Percentiles rank a stretch among this genome's conserved stretches.
Conservation (phyloP, 129 eudicot genomes). For the Artemisia argyi region DNA sequence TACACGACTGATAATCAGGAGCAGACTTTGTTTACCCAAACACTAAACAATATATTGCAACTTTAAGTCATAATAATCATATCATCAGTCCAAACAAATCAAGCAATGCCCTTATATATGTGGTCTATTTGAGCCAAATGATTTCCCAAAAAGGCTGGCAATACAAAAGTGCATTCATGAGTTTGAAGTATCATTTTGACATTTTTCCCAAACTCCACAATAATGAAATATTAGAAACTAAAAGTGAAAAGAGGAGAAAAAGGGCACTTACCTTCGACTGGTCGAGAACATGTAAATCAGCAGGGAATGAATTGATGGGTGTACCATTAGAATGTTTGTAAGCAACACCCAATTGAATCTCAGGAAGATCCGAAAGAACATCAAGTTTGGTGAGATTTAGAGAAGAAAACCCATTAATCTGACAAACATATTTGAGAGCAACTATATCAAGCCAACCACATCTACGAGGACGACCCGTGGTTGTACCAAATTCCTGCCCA, state of each 20-base stretch:
- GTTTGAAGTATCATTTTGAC: background rate
- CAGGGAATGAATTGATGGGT: slow-evolving; percentile 72
- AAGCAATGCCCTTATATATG: too few species aligned
- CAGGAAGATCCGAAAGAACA: slow-evolving; percentile 81
- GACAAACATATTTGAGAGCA: slow-evolving; percentile 81
- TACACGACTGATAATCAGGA: too few species aligned
- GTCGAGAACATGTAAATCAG: slow-evolving; percentile 73
- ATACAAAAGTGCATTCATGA: background rate
- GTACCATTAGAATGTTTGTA: slow-evolving; percentile 68
- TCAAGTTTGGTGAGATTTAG: slow-evolving; percentile 92
- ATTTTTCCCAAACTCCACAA: background rate
- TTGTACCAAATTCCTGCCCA: slow-evolving; percentile 96
- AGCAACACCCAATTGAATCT: slow-evolving; percentile 84
- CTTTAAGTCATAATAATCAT: too few species aligned
- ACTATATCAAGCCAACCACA: slow-evolving; percentile 99
- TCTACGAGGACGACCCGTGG: slow-evolving; percentile 99
- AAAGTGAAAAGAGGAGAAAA: slow-evolving; percentile 6
- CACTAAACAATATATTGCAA: too few species aligned
- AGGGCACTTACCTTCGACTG: slow-evolving; percentile 62
- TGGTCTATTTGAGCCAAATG: too few species aligned
- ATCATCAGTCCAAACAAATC: too few species aligned
- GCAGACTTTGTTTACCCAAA: too few species aligned
- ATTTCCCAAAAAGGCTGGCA: too few species aligned
- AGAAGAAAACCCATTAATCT: slow-evolving; percentile 93
- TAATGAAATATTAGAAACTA: background rate